Base-by-base conservation (phyloP, 768 basidiomycete genomes). In the Hericium erinaceus region DNA sequence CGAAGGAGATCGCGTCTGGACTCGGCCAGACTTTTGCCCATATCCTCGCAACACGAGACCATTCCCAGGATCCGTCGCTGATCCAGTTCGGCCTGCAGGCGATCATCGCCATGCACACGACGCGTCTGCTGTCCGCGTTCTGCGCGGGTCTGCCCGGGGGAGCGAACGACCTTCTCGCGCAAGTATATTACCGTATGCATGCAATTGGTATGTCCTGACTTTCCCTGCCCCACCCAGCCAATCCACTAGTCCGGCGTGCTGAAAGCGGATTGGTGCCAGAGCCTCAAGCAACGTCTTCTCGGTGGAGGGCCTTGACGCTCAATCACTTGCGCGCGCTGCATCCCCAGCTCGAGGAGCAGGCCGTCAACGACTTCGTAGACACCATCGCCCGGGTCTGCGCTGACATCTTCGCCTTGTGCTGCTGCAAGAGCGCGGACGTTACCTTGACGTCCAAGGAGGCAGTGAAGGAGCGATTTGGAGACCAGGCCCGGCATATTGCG, bases 41-140 rank as follows among this genome's bases (percentile, higher is more conserved):
- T 38, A 77, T 88, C 44, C 71, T 90, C 39, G 73, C 80, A 3
- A 74, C 77, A 2, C 77, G 84, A 51, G 85, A 90, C 62, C 84
- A 89, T 67, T 77, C 82, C 13, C 85, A 85, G 50, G 88, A 90
- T 67, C 84, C 87, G 18, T 82, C 86, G 54, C 75, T 89, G 11
- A 85, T 90, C 26, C 87, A 89, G 65, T 77, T 89, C 39, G 87
- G 85, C 7, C 66, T 91, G 33, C 88, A 91, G 66, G 84, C 85
- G 33, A 85, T 82, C 60, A 75, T 88, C 54, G 74, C 82, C 9
- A 79, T 81, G 44, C 87, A 84, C 65, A 77, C 85, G 38, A 80
- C 84, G 7, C 78, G 85, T 15, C 82, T 86, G 3, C 72, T 89
- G 52, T 79, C 83, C 9, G 76, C 81, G 0, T 91, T 91, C 66